A percentile compares a stretch with the other conserved stretches of the same genome.
phyloP scores from a whole-genome alignment of 73 alveolate genomes.

The Tetrahymena malaccensis region DNA sequence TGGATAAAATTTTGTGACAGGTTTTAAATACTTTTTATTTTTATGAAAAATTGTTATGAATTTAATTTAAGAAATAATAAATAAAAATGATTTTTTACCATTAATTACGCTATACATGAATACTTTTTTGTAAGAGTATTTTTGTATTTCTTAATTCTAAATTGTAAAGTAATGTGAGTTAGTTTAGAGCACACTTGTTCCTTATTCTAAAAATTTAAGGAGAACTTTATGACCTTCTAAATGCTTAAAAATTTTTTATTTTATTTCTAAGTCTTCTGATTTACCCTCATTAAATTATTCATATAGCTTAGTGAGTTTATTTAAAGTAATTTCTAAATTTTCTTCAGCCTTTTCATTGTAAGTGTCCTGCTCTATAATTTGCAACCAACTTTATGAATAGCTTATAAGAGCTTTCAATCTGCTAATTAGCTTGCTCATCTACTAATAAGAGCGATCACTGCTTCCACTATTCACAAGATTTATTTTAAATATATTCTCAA shows the following conservation, averaged over 20 bases:
- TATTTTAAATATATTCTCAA: slow-evolving; percentile 10
- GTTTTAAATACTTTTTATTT: slow-evolving; percentile 4
- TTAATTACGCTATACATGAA: slow-evolving; percentile 14
- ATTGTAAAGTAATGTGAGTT: slow-evolving; percentile 1
- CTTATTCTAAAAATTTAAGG: slow-evolving; percentile 24
- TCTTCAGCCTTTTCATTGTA: slow-evolving; percentile 42
- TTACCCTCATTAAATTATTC: background rate
- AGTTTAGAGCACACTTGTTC: slow-evolving; percentile 9
- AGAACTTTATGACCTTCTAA: slow-evolving; percentile 22
- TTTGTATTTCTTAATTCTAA: background rate
- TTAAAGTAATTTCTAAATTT: background rate
- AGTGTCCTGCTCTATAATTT: slow-evolving; percentile 15
- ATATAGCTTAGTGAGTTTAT: background rate
- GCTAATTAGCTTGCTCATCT: slow-evolving; percentile 7
- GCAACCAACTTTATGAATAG: slow-evolving; percentile 20
- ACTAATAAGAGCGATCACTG: slow-evolving; percentile 3
- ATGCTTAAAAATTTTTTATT: slow-evolving; percentile 34
- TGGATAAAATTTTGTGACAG: slow-evolving; percentile 12
- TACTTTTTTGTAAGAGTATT: slow-evolving; percentile 19
- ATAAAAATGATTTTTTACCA: background rate
- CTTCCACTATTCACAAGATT: slow-evolving; percentile 4
- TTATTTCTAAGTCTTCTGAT: background rate
- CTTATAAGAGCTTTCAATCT: slow-evolving; percentile 20
- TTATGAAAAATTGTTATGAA: background rate
- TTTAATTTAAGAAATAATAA: background rate